These are phyloP conservation scores for Tylopilus balloui DNA, from an alignment of 768 basidiomycete species.

Conservation along the genomic window DNA sequence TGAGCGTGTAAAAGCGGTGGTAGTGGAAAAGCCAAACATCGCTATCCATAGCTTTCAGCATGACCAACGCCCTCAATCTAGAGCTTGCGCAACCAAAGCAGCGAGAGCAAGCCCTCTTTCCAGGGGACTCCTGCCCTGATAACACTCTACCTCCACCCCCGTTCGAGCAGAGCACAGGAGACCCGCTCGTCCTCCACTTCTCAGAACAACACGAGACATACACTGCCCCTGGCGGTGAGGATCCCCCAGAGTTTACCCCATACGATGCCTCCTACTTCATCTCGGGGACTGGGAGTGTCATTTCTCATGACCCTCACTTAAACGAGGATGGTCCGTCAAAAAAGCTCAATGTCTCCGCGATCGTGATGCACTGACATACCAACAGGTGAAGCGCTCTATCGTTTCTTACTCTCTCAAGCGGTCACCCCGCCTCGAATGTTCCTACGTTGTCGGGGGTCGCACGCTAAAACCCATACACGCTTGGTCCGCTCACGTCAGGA, in stretches of 20 bases:
- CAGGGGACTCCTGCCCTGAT: not conserved
- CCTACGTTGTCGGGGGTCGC: slow-evolving; percentile 51
- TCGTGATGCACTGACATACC: slow-evolving; percentile 3
- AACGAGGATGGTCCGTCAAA: slow-evolving; percentile 53
- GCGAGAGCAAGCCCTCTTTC: not conserved
- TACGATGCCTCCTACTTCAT: slow-evolving; percentile 62
- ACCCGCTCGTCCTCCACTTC: slow-evolving; percentile 24
- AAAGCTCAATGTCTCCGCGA: not conserved
- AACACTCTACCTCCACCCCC: slow-evolving; percentile 16
- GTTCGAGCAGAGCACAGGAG: slow-evolving; percentile 26
- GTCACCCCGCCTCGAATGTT: slow-evolving; percentile 40
- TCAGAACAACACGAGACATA: slow-evolving; percentile 17
- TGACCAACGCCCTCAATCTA: not conserved
- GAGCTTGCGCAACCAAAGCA: slow-evolving; percentile 9
- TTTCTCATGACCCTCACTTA: slow-evolving; percentile 68
- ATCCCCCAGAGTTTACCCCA: slow-evolving; percentile 58
- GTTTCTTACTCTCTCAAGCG: slow-evolving; percentile 63
- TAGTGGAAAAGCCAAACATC: not conserved
- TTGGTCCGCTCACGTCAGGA: slow-evolving; percentile 36
- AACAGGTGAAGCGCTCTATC: slow-evolving; percentile 65
- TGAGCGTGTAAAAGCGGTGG: not conserved
- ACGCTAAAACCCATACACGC: slow-evolving; percentile 49
- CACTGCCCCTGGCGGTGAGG: slow-evolving; percentile 35
- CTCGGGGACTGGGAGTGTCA: slow-evolving; percentile 43
- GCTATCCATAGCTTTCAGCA: not conserved